phyloP scores from a whole-genome alignment of 2,329 filamentous ascomycete genomes.

The Beauveria sp. region DNA sequence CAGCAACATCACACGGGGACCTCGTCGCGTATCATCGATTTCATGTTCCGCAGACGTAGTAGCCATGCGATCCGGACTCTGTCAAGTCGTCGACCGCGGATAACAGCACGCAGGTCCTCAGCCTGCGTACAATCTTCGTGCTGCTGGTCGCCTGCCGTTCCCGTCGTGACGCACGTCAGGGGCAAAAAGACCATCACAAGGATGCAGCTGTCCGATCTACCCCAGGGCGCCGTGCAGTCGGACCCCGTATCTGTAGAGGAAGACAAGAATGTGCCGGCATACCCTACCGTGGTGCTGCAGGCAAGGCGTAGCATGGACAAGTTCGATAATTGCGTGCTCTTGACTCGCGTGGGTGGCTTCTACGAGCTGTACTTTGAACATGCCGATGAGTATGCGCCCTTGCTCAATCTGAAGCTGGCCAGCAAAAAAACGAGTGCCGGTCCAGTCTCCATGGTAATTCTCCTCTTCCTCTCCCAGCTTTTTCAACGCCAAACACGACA shows the following conservation, averaged over 20 bases:
- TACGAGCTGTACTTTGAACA: conserved; percentile 98
- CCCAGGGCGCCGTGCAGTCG: conserved; percentile 39
- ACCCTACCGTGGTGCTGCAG: conserved; percentile 85
- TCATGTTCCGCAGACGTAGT: conserved; percentile 3
- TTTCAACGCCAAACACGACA: neutral
- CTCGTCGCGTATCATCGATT: neutral
- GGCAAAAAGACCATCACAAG: conserved; percentile 49
- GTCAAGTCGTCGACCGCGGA: neutral
- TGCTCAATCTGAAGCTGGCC: conserved; percentile 81
- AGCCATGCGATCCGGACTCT: neutral
- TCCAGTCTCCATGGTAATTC: conserved; percentile 72
- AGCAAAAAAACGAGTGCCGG: conserved; percentile 72
- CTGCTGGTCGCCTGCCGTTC: neutral
- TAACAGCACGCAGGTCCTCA: neutral
- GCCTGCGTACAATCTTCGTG: neutral
- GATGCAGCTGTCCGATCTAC: conserved; percentile 48
- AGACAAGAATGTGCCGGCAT: conserved; percentile 44
- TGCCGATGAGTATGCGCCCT: conserved; percentile 77
- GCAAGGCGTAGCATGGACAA: conserved; percentile 83
- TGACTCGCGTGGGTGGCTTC: conserved; percentile 91
- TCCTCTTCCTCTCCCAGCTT: conserved; percentile 9
- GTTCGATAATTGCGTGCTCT: conserved; percentile 81
- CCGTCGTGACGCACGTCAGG: conserved; percentile 17
- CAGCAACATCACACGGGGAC: neutral
- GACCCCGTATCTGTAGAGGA: conserved; percentile 23